phyloP scores from a whole-genome alignment of 2,329 filamentous ascomycete species.

The Neoascochyta sp. region DNA sequence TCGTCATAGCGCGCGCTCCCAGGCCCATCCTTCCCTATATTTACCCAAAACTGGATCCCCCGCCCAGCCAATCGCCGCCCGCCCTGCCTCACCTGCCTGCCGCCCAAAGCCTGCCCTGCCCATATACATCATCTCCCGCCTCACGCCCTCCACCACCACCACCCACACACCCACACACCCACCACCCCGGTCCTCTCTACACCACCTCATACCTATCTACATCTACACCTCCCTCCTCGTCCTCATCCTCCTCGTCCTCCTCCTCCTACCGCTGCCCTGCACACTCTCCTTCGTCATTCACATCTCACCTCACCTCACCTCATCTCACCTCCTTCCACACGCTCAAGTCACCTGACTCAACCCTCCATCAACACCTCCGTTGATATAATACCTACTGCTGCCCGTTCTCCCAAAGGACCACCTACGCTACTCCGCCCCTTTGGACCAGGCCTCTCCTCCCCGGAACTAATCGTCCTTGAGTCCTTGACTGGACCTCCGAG shows the following conservation, averaged over 20 bases:
- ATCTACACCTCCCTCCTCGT: conserved; percentile 12
- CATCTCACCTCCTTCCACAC: conserved; percentile 7
- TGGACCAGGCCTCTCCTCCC: conserved; percentile 10
- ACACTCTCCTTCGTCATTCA: conserved; percentile 12
- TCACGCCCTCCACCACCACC: conserved; percentile 21
- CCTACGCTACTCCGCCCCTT: conserved; percentile 7
- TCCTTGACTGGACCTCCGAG: conserved; percentile 42
- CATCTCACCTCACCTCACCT: conserved; percentile 9
- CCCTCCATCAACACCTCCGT: conserved; percentile 9
- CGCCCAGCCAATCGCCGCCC: conserved; percentile 26
- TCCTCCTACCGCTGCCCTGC: conserved; percentile 9
- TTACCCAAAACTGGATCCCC: conserved; percentile 33
- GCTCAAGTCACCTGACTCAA: conserved; percentile 20
- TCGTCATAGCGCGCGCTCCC: conserved; percentile 37
- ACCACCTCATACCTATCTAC: conserved; percentile 14
- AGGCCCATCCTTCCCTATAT: conserved; percentile 38
- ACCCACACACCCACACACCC: too few relatives aligned
- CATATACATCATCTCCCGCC: conserved; percentile 39
- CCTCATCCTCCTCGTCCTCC: conserved; percentile 23
- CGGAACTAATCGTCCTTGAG: conserved; percentile 36
- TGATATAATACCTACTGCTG: conserved; percentile 12
- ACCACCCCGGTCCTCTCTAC: too few relatives aligned
- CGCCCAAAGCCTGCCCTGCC: conserved; percentile 37
- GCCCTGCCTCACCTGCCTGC: conserved; percentile 16
- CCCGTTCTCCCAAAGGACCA: conserved; percentile 6